Base-by-base conservation (phyloP, 2,329 filamentous ascomycete species). In the Hymenoscyphus albidus region DNA sequence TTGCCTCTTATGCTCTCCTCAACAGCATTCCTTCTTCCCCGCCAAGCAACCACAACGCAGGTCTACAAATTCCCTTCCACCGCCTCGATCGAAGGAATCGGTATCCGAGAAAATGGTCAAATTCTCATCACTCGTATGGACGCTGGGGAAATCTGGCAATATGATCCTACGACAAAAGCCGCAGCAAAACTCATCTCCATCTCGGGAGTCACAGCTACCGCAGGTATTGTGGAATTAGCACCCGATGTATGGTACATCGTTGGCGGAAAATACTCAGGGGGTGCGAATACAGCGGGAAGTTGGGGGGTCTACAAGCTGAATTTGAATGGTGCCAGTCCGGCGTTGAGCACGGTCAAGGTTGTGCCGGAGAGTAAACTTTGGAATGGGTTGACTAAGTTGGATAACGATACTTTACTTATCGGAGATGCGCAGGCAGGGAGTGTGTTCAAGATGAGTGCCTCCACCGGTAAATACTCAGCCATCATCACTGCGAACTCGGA, bases 201-300 rank as follows among this genome's bases (percentile, higher is more conserved):
- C n/a, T 18, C 60, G 10, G 39, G 38, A 22, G 48, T 48, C 18
- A 54, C 61, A 4, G 39, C 54, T 3, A 54, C 58, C 2, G 58
- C 65, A 1, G 62, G 65, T 9, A 67, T 67, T 39, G 54, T 58
- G 12, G 65, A 67, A 40, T 31, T 63, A 22, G 10, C 60, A 14
- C 60, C 65, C 12, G 63, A 64, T 22, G 44, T 64, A 31, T 65
- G 61, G 54, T 57, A 61, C n/a, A 55, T 63, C 58, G 58, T 67
- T 13, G 48, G 48, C 10, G 65, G 65, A 2, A 62, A 62, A 31
- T 65, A 58, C 48, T 56, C 54, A 1, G 55, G 35, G 9, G 44
- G 62, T 35, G 18, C 32, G 12, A 59, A 44, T 51, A 65, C 56
- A 18, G 31, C 60, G 1, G 60, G 60, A 12, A 60, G 57, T 6